Evolutionary conservation across 768 basidiomycete species (phyloP).

Genomic region (Lentinus brumalis): DNA sequence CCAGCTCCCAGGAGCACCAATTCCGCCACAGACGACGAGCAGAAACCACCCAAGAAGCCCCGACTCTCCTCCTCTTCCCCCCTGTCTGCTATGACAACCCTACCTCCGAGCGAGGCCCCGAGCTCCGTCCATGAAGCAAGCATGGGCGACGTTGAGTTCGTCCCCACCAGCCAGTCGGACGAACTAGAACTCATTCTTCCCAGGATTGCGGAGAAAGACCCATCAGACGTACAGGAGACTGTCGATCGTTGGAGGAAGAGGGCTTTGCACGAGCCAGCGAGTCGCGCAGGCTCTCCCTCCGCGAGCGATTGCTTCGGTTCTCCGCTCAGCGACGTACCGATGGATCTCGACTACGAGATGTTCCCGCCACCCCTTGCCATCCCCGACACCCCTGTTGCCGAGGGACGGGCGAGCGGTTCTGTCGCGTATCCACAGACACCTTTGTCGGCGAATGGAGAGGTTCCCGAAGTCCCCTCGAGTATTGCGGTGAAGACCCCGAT

Average conservation of each 20-base stretch:
- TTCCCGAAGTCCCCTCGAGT: constrained; percentile 1
- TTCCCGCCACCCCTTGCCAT: neutral
- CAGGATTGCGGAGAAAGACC: constrained; percentile 28
- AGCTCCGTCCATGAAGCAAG: constrained; percentile 15
- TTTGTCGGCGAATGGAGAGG: constrained; percentile 30
- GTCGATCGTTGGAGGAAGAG: constrained; percentile 45
- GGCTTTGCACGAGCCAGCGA: constrained; percentile 4
- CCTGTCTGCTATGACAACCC: constrained; percentile 5
- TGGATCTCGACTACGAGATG: constrained; percentile 23
- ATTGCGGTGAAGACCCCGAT: neutral
- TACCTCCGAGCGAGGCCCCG: neutral
- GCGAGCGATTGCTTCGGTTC: neutral
- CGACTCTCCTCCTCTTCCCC: constrained; percentile 38
- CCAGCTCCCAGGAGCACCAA: neutral
- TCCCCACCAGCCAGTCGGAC: constrained; percentile 70
- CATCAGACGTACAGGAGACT: constrained; percentile 33
- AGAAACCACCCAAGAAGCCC: constrained; percentile 36
- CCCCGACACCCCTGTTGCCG: neutral
- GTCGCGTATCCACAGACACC: constrained; percentile 11
- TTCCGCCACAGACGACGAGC: neutral
- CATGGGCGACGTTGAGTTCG: constrained; percentile 36
- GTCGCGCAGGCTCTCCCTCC: constrained; percentile 1
- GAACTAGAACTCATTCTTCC: constrained; percentile 55
- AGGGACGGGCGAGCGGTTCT: neutral
- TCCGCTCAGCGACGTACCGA: constrained; percentile 5